Conservation (phyloP, 257 asterid genomes). For the Sherardia arvensis region DNA sequence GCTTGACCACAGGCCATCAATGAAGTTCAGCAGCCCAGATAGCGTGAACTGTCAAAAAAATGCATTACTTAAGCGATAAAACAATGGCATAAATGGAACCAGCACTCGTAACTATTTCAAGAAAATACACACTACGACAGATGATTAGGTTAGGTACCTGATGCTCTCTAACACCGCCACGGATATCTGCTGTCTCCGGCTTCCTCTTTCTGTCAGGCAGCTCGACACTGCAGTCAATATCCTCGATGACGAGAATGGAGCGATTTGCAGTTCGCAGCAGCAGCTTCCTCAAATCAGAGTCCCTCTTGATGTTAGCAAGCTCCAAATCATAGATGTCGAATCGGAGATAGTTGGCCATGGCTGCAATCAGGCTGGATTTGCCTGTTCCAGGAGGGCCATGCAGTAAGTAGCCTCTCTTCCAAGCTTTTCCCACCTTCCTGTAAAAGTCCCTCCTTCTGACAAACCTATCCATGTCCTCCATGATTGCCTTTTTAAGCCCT, state of each 20-base stretch:
- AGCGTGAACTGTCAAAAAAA: conserved; percentile 37
- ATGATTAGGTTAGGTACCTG: no score
- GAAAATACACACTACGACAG: background rate
- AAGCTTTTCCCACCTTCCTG: conserved; percentile 60
- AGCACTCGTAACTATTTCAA: no score
- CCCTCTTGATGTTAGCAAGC: conserved; percentile 36
- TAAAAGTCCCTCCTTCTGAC: conserved; percentile 53
- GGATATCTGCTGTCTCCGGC: conserved; percentile 3
- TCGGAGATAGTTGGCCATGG: conserved; percentile 63
- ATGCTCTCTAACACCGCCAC: conserved; percentile 15
- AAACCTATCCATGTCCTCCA: conserved; percentile 55
- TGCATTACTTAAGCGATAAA: no score
- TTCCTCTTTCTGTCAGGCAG: conserved; percentile 32
- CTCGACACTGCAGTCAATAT: conserved; percentile 60
- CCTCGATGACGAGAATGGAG: conserved; percentile 70
- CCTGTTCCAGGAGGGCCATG: conserved; percentile 83
- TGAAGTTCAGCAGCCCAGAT: conserved; percentile 62
- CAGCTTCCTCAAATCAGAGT: conserved; percentile 57
- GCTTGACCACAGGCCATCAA: conserved; percentile 84
- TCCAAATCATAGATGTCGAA: conserved; percentile 70
- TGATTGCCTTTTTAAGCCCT: conserved; percentile 18
- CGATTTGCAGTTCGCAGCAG: conserved; percentile 47
- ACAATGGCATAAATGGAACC: no score
- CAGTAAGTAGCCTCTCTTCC: conserved; percentile 75
- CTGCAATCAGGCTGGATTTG: conserved; percentile 63